A percentile compares a stretch with the other conserved stretches of the same genome.
Conservation (phyloP, 2,329 filamentous ascomycete species). For the Alternaria atra region DNA sequence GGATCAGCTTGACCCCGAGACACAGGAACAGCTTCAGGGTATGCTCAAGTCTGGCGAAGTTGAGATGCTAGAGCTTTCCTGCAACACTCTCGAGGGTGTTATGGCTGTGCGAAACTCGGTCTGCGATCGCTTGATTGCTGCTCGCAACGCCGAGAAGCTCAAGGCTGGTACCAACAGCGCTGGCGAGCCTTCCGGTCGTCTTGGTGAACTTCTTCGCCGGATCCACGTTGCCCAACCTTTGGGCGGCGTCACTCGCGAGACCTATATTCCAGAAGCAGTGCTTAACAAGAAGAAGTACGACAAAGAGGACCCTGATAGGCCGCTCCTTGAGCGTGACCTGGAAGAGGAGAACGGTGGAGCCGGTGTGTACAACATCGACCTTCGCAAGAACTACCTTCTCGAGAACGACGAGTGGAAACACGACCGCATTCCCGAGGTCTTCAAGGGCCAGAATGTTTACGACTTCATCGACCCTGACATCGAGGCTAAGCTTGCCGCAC, state of each 20-base stretch:
- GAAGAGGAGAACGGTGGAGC: constrained; percentile 93
- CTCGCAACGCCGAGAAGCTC: constrained; percentile 93
- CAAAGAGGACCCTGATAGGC: constrained; percentile 85
- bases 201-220: constrained; percentile 89
- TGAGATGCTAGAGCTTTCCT: constrained; percentile 91
- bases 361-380: constrained; percentile 93
- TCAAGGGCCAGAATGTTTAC: constrained; percentile 96
- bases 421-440: constrained; percentile 92
- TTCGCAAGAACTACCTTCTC: constrained; percentile 86
- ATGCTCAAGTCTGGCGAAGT: constrained; percentile 89
- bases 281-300: constrained; percentile 88
- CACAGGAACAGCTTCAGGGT: constrained; percentile 78
- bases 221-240: constrained; percentile 98
- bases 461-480: constrained; percentile 98
- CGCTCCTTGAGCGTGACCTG: constrained; percentile 81
- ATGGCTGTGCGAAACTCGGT: constrained; percentile 95
- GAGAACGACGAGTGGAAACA: constrained; percentile 93
- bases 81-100: constrained; percentile 92
- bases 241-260: constrained; percentile 78
- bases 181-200: constrained; percentile 78
- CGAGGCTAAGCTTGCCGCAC: constrained; percentile 85
- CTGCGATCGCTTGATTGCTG: constrained; percentile 90
- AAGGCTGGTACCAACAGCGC: constrained; percentile 84
- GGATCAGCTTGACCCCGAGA: constrained; percentile 83
- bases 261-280: constrained; percentile 86